Base-by-base conservation (phyloP, 169 alveolate genomes). In the Babesia bovis region DNA sequence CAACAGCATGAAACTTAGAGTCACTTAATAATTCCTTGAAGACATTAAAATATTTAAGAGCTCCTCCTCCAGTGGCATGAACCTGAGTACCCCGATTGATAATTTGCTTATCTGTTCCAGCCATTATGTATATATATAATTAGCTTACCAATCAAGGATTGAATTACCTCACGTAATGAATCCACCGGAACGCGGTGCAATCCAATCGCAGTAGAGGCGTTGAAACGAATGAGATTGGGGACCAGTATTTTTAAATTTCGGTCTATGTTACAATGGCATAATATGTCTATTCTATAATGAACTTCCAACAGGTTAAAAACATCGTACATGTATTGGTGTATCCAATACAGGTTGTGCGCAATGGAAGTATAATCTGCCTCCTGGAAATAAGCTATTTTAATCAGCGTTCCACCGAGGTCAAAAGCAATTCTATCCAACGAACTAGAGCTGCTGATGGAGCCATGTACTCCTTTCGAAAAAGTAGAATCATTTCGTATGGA, bases 351-450 rank as follows among this genome's bases (percentile, higher is more conserved):
- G 28, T 17, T 25, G 32, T 55, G 15, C 12, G 25, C 33, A 4
- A 21, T 30, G n/a, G 28, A 57, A 17, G 42, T 19, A 26, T 33
- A 23, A 1, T 28, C 5, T 13, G 51, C 17, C 12, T 38, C 32
- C 38, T 21, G 55, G 12, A n/a, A 33, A 44, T 66, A 79, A 32
- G 81, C 66, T 9, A 59, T 21, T 66, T 79, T 79, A 12, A 60
- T 23, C 23, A 79, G 73, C 4, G 83, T 79, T 0, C 87, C 87
- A 19, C 87, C 87, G 0, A 79, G 66, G 73, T 79, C 87, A 49
- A 79, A 25, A 28, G 87, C 50, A n/a, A 77, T 13, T 28, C 49
- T 26, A n/a, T 28, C 45, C 23, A 30, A 23, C 3, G 30, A 4
- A 2, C 2, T 23, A 47, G 55, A 23, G 0, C n/a, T 6, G n/a